Evolutionary conservation across 331 rosid species (phyloP).

Genomic region (Telfairia occidentalis): DNA sequence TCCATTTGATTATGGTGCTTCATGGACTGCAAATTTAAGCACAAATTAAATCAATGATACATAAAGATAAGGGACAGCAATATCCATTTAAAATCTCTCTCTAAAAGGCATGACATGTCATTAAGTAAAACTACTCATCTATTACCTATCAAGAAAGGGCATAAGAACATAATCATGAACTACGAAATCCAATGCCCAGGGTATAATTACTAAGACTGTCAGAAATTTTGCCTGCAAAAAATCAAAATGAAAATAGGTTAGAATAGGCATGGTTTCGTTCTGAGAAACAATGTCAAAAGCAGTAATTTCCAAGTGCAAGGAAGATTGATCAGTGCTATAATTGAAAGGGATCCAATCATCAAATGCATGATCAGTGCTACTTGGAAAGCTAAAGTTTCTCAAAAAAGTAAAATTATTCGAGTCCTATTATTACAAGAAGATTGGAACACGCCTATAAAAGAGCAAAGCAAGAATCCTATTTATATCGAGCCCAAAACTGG

Average conservation of each 20-base stretch:
- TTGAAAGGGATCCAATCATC: neutral
- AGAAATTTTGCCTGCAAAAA: constrained; percentile 74
- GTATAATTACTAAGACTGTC: constrained; percentile 60
- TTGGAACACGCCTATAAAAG: neutral
- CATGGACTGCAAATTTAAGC: neutral
- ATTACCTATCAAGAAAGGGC: constrained; percentile 92
- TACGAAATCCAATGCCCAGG: constrained; percentile 82
- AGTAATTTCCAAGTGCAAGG: neutral
- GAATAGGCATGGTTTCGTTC: neutral
- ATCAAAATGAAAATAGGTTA: constrained; percentile 11
- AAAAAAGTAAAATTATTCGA: neutral
- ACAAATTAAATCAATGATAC: neutral
- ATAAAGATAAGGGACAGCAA: neutral
- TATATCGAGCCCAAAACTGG: neutral
- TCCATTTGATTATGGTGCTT: neutral
- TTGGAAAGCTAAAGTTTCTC: neutral
- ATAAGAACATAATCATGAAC: constrained; percentile 86
- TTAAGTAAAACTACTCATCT: neutral
- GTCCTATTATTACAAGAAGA: neutral
- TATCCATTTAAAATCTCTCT: neutral
- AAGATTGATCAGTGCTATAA: neutral
- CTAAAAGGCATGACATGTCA: neutral
- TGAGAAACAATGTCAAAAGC: constrained; percentile 1
- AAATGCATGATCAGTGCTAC: neutral
- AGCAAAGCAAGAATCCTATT: neutral